Base-by-base conservation (phyloP, 768 basidiomycete genomes). In the Sporobolomyces pararoseus region DNA sequence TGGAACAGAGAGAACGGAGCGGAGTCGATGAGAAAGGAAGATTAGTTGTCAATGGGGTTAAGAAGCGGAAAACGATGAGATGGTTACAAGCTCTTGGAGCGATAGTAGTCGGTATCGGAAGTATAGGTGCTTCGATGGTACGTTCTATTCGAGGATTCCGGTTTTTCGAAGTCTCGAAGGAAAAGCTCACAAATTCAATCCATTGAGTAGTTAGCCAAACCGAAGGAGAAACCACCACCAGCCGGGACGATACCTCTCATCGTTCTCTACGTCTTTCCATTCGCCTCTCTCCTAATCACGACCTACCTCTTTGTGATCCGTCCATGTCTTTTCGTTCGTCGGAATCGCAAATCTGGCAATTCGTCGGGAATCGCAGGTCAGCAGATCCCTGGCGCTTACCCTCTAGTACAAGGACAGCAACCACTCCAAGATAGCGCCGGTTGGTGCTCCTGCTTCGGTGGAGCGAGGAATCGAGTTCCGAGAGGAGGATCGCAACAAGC, bases 21-120 rank as follows among this genome's bases (percentile, higher is more conserved):
- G 59, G 59, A 16, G 59, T 61, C 21, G 59, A 61, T 32, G n/a
- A 49, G 19, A 61, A 61, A 17, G 59, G 59, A 2, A 32, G 59
- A 19, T 23, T 61, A 21, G 44, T 49, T 19, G 59, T 61, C 19
- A 9, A 3, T 4, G 59, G 59, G 2, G 9, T 19, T 5, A 49
- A 35, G 46, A 61, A 61, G 31, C 44, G 59, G 21, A 25, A 5
- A 3, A 14, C 32, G 31, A n/a, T 50, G 59, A 47, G 59, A 34
- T 61, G 59, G 59, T 6, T 34, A 3, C 46, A 61, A 19, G 59
- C 31, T 21, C 3, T 61, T 4, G 59, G 59, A 5, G 46, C 44
- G 12, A 35, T 61, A 21, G 46, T 23, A 13, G 59, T 61, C 3
- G 59, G 59, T 7, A 14, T 61, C 14, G 46, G 46, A 1, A 49